These are phyloP conservation scores for Pterocarpus macrocarpus DNA, from an alignment of 306 rosid species.

Conservation along the genomic window DNA sequence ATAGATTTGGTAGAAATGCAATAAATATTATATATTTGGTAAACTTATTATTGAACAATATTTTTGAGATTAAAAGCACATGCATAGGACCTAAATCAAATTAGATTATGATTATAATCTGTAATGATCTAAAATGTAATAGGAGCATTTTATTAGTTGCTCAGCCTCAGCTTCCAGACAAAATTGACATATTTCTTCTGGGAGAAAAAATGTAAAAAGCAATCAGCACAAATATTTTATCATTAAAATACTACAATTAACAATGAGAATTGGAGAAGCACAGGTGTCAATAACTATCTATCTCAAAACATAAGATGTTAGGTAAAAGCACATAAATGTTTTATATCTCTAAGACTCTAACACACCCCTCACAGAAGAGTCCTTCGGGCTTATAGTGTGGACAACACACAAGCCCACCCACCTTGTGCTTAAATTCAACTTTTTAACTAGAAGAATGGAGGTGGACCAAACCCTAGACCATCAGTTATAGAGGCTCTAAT, in stretches of 20 bases:
- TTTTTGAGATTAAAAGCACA: conserved; percentile 12
- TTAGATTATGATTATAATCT: not conserved
- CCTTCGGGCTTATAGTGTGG: no score
- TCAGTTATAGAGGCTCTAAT: no score
- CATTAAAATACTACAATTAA: conserved; percentile 1
- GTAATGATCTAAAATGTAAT: not conserved
- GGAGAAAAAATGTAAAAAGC: not conserved
- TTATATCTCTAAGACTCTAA: no score
- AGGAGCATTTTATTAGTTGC: not conserved
- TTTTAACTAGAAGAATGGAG: no score
- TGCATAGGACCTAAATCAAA: not conserved
- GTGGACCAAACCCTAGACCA: not conserved
- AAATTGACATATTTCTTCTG: conserved; percentile 2
- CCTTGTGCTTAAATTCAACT: no score
- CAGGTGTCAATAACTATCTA: no score
- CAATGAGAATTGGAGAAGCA: not conserved
- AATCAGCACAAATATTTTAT: not conserved
- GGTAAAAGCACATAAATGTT: no score
- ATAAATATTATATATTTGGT: not conserved
- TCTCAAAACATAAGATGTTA: no score
- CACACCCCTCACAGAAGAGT: no score
- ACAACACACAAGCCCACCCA: no score
- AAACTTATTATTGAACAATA: not conserved
- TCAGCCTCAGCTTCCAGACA: conserved; percentile 4
- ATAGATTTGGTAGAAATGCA: not conserved